A percentile compares a stretch with the other conserved stretches of the same genome.
These are phyloP conservation scores for Beauveria sp. DNA, from an alignment of 2,329 filamentous ascomycete genomes.

Conservation along the genomic window DNA sequence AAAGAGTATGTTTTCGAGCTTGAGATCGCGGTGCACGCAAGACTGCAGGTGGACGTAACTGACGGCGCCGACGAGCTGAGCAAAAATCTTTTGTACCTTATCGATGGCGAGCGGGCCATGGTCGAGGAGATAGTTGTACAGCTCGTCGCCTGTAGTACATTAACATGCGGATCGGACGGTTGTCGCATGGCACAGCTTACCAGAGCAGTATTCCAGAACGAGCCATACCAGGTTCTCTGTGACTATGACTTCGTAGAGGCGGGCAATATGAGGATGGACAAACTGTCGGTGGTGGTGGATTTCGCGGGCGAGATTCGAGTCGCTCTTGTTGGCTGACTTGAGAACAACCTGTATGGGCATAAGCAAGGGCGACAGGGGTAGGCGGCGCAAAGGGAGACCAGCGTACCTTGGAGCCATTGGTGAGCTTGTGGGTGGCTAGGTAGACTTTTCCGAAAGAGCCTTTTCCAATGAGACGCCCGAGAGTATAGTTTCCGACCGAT, in stretches of 20 bases:
- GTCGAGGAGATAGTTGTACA: conserved; percentile 90
- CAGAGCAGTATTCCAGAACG: conserved; percentile 91
- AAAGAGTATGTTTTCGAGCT: conserved; percentile 82
- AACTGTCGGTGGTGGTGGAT: conserved; percentile 99
- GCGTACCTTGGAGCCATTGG: conserved; percentile 89
- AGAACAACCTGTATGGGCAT: conserved; percentile 68
- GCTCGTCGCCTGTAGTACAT: conserved; percentile 65
- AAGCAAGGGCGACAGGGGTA: background rate
- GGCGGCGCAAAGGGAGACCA: background rate
- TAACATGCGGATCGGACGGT: background rate
- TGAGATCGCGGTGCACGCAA: conserved; percentile 93
- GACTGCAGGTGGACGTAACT: conserved; percentile 91
- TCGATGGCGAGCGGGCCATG: conserved; percentile 75
- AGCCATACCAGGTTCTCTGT: conserved; percentile 94
- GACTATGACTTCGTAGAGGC: conserved; percentile 95
- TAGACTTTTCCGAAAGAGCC: conserved; percentile 99
- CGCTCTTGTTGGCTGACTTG: conserved; percentile 94
- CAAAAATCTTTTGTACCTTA: conserved; percentile 93
- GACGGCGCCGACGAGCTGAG: conserved; percentile 90
- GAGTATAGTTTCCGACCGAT: conserved; percentile 88
- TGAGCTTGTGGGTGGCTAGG: conserved; percentile 90
- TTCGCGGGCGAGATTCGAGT: conserved; percentile 90
- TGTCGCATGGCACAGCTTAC: conserved; percentile 36
- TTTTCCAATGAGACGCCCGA: conserved; percentile 90
- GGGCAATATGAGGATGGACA: conserved; percentile 91